Conservation (phyloP, 2,329 filamentous ascomycete species). For the Trichoderma harzianum region DNA sequence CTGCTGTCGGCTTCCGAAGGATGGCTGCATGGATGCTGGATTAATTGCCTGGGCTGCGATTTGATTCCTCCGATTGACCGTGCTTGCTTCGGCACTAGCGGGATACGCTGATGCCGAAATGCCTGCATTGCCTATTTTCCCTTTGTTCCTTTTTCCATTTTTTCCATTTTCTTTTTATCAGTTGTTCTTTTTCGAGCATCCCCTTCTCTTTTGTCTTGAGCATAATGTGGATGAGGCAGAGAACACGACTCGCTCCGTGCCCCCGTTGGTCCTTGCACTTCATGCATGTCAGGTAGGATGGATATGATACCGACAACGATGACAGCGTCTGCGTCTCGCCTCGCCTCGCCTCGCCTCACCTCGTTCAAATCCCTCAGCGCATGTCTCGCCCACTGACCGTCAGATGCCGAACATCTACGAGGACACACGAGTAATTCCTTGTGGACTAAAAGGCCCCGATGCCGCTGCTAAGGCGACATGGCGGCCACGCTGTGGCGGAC, state of each 20-base stretch:
- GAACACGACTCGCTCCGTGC: neutral
- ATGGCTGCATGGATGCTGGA: neutral
- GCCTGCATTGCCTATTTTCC: neutral
- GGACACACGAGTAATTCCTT: neutral
- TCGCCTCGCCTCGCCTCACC: neutral
- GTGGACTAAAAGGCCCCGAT: neutral
- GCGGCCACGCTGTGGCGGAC: neutral
- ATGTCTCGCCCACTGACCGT: neutral
- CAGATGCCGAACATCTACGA: neutral
- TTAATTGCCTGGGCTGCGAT: neutral
- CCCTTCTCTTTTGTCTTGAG: neutral
- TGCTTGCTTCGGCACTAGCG: constrained; percentile 1
- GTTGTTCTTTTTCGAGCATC: neutral
- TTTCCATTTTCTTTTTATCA: neutral
- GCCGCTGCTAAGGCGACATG: neutral
- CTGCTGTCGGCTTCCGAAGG: constrained; percentile 7
- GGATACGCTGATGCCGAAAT: neutral
- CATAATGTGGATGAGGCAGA: constrained; percentile 3
- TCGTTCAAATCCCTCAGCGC: neutral
- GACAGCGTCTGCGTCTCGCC: neutral
- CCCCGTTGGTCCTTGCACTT: constrained; percentile 4
- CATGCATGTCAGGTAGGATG: neutral
- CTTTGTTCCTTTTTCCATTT: neutral
- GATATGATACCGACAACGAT: neutral
- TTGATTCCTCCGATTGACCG: neutral